Evolutionary conservation across 306 rosid genomes (phyloP).

Genomic region (Inga oerstediana): DNA sequence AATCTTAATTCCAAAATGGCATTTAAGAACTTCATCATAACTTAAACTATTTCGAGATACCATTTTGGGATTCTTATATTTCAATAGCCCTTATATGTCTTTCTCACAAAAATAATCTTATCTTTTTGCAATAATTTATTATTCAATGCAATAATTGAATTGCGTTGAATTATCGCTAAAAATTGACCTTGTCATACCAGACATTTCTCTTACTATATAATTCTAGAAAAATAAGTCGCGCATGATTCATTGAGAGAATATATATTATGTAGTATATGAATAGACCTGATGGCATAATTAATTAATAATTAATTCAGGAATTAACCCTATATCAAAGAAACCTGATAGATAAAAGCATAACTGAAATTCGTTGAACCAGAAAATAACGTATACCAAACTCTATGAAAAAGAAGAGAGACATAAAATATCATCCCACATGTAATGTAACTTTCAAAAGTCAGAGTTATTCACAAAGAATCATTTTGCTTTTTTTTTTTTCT

Average conservation of each 20-base stretch:
- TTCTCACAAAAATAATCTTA: not conserved
- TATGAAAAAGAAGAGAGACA: not conserved
- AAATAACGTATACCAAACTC: not conserved
- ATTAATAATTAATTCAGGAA: not conserved
- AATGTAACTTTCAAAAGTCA: not conserved
- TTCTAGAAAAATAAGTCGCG: not conserved
- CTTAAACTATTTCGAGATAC: too few relatives aligned
- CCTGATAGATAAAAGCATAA: not conserved
- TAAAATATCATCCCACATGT: not conserved
- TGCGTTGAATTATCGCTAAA: not conserved
- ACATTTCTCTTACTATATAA: not conserved
- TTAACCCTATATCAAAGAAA: not conserved
- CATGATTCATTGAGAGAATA: not conserved
- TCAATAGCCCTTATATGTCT: too few relatives aligned
- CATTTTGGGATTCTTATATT: too few relatives aligned
- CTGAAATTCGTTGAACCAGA: not conserved
- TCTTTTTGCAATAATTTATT: not conserved
- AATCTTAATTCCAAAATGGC: too few relatives aligned
- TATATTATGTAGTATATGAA: not conserved
- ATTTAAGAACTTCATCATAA: too few relatives aligned
- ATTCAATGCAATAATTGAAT: not conserved
- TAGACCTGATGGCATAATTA: not conserved
- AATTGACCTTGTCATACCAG: not conserved
- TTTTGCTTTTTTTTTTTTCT: not conserved
- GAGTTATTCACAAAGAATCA: not conserved